A percentile compares a stretch with the other conserved stretches of the same genome.
Conservation (phyloP, 805 yeast genomes). For the Yarrowia sp. region DNA sequence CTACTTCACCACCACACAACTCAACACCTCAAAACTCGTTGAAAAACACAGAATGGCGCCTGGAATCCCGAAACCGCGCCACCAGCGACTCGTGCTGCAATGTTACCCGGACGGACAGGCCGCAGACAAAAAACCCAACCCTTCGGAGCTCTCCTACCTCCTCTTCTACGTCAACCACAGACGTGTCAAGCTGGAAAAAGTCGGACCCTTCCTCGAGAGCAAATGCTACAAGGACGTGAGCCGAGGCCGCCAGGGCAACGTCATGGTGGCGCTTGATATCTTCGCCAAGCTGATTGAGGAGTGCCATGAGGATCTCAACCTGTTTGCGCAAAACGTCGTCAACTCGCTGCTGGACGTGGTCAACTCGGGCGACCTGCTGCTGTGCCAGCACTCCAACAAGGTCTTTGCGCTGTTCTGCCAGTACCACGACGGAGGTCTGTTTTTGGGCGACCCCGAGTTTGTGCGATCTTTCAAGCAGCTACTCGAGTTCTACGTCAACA, state of each 20-base stretch:
- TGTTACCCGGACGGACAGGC: conserved; percentile 92
- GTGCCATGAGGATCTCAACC: conserved; percentile 80
- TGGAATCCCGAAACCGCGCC: conserved; percentile 62
- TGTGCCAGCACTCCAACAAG: conserved; percentile 46
- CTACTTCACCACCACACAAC: not conserved
- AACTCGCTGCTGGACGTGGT: conserved; percentile 55
- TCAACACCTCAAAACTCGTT: not conserved
- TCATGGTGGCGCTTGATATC: conserved; percentile 76
- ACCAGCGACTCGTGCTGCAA: conserved; percentile 82
- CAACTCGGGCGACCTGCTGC: conserved; percentile 56
- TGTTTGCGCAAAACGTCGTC: conserved; percentile 70
- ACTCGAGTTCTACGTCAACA: conserved; percentile 28
- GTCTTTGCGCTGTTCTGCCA: conserved; percentile 44
- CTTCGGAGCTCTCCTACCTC: conserved; percentile 84
- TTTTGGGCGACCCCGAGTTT: conserved; percentile 63
- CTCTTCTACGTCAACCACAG: conserved; percentile 88
- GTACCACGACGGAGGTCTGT: conserved; percentile 59
- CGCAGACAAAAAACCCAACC: conserved; percentile 84
- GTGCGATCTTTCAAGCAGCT: conserved; percentile 47
- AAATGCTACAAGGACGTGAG: conserved; percentile 61
- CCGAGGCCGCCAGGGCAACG: conserved; percentile 69
- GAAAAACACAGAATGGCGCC: conserved; percentile 11
- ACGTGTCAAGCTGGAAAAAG: conserved; percentile 84
- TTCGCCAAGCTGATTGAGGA: conserved; percentile 64
- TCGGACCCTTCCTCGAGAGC: conserved; percentile 63